Evolutionary conservation across 2,329 filamentous ascomycete genomes (phyloP).

Genomic region (Sphaerulina musiva): DNA sequence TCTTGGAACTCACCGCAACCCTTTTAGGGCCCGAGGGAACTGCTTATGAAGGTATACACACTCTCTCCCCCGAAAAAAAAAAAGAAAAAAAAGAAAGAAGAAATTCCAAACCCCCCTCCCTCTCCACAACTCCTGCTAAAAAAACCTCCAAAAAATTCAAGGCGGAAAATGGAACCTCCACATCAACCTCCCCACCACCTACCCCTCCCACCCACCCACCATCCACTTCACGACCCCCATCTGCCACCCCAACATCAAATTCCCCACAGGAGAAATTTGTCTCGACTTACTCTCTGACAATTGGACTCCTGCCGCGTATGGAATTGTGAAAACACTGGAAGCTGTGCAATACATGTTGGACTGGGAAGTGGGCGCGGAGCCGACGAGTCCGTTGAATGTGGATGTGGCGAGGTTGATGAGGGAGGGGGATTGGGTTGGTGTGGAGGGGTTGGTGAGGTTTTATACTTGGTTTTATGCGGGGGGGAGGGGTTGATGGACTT

Average conservation of each 20-base stretch:
- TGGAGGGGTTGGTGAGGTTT: conserved; percentile 63
- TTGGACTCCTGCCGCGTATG: conserved; percentile 77
- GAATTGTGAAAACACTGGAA: conserved; percentile 66
- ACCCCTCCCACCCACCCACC: conserved; percentile 70
- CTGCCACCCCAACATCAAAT: conserved; percentile 74
- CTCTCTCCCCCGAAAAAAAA: no score
- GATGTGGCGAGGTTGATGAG: conserved; percentile 67
- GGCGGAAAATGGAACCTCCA: conserved; percentile 76
- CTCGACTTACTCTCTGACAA: conserved; percentile 65
- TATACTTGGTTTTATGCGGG: conserved; percentile 53
- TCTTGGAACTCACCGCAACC: conserved; percentile 55
- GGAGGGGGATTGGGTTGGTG: conserved; percentile 61
- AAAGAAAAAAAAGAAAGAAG: no score
- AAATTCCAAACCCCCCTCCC: no score
- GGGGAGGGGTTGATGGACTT: background rate
- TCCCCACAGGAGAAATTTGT: conserved; percentile 81
- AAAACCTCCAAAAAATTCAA: no score
- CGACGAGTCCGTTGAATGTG: conserved; percentile 71
- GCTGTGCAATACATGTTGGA: conserved; percentile 45
- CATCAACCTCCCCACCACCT: conserved; percentile 68
- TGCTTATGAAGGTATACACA: conserved; percentile 56
- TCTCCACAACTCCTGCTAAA: no score
- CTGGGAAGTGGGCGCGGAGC: conserved; percentile 38
- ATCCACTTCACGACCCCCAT: conserved; percentile 64
- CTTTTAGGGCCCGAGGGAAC: conserved; percentile 54